phyloP scores from a whole-genome alignment of 140 eudicot species.

The Senecio squalidus region DNA sequence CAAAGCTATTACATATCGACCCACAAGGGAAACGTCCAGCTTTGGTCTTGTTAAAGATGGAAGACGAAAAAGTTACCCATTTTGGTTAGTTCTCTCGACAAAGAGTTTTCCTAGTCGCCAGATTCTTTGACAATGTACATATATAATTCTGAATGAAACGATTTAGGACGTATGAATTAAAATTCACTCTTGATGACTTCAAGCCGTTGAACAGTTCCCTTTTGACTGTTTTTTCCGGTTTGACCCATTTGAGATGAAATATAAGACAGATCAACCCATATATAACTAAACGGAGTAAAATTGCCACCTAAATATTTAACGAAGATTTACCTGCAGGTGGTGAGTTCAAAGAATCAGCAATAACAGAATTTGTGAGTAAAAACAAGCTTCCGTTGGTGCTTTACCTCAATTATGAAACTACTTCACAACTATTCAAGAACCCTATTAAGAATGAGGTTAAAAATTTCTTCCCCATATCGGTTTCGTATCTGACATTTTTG shows the following conservation, averaged over 20 bases:
- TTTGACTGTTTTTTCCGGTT: no score
- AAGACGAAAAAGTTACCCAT: conserved; percentile 55
- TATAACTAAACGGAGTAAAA: conserved; percentile 6
- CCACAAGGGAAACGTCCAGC: conserved; percentile 63
- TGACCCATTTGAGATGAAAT: no score
- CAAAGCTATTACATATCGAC: conserved; percentile 64
- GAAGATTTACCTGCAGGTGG: conserved; percentile 51
- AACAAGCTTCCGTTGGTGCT: conserved; percentile 64
- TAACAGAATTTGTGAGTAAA: conserved; percentile 58
- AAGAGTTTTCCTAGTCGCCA: no score
- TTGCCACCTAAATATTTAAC: no score
- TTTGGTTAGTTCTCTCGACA: conserved; percentile 54
- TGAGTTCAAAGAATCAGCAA: conserved; percentile 48
- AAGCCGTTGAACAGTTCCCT: no score
- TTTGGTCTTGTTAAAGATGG: conserved; percentile 64
- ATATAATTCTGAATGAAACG: no score
- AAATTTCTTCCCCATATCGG: not conserved
- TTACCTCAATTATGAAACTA: conserved; percentile 53
- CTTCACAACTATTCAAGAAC: conserved; percentile 58
- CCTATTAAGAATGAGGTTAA: conserved; percentile 84
- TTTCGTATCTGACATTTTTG: not conserved
- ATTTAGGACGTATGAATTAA: no score
- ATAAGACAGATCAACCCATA: no score
- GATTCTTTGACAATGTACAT: no score
- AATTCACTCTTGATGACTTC: no score